Evolutionary conservation across 192 early-diverging fungal species (phyloP).

Genomic region (Backusella australiensis): DNA sequence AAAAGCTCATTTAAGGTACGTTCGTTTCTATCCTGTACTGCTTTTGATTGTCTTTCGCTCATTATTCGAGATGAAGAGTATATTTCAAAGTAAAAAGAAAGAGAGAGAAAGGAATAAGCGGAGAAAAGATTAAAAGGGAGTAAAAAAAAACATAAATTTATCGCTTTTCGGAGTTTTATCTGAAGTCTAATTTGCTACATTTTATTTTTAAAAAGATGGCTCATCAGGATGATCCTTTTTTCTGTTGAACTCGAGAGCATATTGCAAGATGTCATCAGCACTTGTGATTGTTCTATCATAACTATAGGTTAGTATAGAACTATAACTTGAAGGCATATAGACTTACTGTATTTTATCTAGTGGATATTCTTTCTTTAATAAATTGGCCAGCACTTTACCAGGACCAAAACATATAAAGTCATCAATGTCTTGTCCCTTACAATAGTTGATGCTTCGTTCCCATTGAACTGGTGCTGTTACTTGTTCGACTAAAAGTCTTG

Average conservation of each 20-base stretch:
- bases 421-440: slow-evolving; percentile 74
- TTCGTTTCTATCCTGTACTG: slow-evolving; percentile 62
- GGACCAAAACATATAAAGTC: slow-evolving; percentile 90
- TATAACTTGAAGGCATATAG: slow-evolving; percentile 23
- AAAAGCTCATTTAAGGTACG: slow-evolving; percentile 70
- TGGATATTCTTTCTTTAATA: slow-evolving; percentile 85
- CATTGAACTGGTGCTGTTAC: slow-evolving; percentile 88
- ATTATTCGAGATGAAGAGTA: slow-evolving; percentile 21
- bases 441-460: slow-evolving; percentile 80
- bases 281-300: slow-evolving; percentile 31
- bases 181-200: background rate
- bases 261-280: slow-evolving; percentile 29
- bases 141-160: background rate
- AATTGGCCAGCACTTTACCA: slow-evolving; percentile 83
- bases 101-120: background rate
- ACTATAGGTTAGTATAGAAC: background rate
- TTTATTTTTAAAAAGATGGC: slow-evolving; percentile 7
- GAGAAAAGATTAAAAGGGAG: background rate
- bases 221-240: slow-evolving; percentile 7
- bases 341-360: slow-evolving; percentile 64
- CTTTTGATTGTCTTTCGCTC: slow-evolving; percentile 31
- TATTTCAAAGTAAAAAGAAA: background rate
- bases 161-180: background rate
- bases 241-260: slow-evolving; percentile 20
- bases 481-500: slow-evolving; percentile 68